Base-by-base conservation (phyloP, 805 yeast genomes). In the Candida endomychidarum region DNA sequence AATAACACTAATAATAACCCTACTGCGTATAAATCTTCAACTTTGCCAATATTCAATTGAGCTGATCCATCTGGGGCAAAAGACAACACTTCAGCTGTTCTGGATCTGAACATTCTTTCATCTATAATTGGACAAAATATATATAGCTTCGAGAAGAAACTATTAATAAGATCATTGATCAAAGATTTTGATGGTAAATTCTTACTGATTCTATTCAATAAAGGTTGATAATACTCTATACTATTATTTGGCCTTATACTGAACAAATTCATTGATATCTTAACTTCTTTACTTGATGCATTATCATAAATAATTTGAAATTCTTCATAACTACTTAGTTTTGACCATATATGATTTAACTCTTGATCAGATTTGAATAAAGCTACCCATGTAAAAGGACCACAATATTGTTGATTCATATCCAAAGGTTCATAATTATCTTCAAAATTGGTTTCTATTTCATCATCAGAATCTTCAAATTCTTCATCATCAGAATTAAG, bases 61-160 rank as follows among this genome's bases (percentile, higher is more conserved):
- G 16, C 8, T 27, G 9, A 8, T 16, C 21, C 34, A 14, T 26
- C 19, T 7, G 12, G n/a, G 2, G 10, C 14, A 10, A 4, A 4
- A 5, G 12, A 17, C 15, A 25, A 21, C 3, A 26, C 2, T 18
- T 26, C n/a, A 6, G 15, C 4, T 5, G 21, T 12, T 16, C 29
- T 10, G 5, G n/a, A 7, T 20, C 48, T 52, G 38, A 75, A 73
- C 24, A 48, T 47, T 2, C 42, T 45, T 42, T 67, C 63, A 46
- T 72, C 75, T 12, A 76, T 30, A 33, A 56, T 68, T 1, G 81
- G 80, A 53, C 63, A 60, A 43, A 65, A 72, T 0, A 77, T 74
- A 48, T 74, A 72, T 3, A 74, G 49, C 43, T 55, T 56, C 12
- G 53, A 49, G 52, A 72, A 74, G 48, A 63, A 76, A 8, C 8